phyloP scores from a whole-genome alignment of 176 grass and related monocot genomes.

The Cocos nucifera region DNA sequence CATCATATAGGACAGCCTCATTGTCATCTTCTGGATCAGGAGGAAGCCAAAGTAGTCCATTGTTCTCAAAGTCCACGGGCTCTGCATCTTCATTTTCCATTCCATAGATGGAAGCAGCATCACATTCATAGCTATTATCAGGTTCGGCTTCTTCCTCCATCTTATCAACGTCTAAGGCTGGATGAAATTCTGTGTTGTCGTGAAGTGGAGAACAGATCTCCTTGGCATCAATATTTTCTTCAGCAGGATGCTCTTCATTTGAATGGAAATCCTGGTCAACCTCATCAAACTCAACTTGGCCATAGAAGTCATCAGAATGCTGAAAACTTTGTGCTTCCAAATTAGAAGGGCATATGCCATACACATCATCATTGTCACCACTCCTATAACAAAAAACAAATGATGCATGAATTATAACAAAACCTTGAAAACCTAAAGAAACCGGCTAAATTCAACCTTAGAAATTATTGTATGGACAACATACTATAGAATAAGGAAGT shows the following conservation, averaged over 20 bases:
- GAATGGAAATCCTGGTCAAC: slow-evolving; percentile 35
- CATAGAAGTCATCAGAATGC: slow-evolving; percentile 42
- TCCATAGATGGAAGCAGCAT: slow-evolving; percentile 75
- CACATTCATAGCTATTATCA: slow-evolving; percentile 70
- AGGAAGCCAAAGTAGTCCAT: slow-evolving; percentile 72
- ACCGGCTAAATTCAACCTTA: too few relatives aligned
- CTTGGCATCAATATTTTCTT: slow-evolving; percentile 46
- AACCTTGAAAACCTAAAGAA: too few relatives aligned
- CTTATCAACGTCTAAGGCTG: slow-evolving; percentile 29
- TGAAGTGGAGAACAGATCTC: slow-evolving; percentile 18
- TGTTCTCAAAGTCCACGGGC: slow-evolving; percentile 77
- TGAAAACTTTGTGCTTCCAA: slow-evolving; percentile 35
- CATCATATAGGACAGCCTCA: slow-evolving; percentile 32
- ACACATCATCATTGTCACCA: slow-evolving; percentile 70
- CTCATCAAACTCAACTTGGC: slow-evolving; percentile 48
- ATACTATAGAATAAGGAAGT: too few relatives aligned
- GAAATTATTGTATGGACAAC: too few relatives aligned
- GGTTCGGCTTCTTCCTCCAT: slow-evolving; percentile 69
- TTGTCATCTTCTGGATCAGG: slow-evolving; percentile 81
- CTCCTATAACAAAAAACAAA: slow-evolving; percentile 43
- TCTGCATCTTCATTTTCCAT: slow-evolving; percentile 45
- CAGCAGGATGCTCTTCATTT: slow-evolving; percentile 18
- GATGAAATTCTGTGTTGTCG: slow-evolving; percentile 32
- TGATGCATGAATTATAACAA: too few relatives aligned
- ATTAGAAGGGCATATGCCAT: slow-evolving; percentile 42